A percentile compares a stretch with the other conserved stretches of the same genome.
phyloP scores from a whole-genome alignment of 495 filamentous ascomycete genomes.

The Glarea lozoyensis region DNA sequence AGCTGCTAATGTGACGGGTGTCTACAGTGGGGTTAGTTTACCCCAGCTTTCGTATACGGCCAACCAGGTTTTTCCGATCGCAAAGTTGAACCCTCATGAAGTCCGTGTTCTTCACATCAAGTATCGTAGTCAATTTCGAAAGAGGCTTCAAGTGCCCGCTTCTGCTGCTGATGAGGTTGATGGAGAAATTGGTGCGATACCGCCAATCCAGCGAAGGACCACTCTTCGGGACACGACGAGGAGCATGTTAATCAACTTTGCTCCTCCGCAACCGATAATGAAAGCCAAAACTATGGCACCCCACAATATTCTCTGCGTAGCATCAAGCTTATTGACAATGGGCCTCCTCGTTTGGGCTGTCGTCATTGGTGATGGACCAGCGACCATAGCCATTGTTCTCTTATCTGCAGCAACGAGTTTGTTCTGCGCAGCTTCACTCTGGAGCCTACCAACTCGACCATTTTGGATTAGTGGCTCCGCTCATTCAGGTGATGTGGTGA shows the following conservation, averaged over 20 bases:
- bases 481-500: no score
- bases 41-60: neutral
- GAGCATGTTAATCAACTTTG: neutral
- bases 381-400: no score
- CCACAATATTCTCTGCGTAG: neutral
- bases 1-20: neutral
- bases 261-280: neutral
- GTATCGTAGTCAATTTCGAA: neutral
- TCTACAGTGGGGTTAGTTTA: neutral
- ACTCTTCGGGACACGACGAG: no score
- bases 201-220: neutral
- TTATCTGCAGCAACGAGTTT: no score
- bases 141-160: no score
- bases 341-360: no score
- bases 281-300: neutral
- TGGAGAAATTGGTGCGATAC: neutral
- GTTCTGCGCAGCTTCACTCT: no score
- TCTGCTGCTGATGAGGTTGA: neutral
- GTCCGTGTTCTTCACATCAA: neutral
- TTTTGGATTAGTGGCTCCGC: no score
- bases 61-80: neutral
- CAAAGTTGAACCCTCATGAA: neutral
- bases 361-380: no score
- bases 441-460: no score
- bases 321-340: neutral